Conservation (phyloP, 1,284 basidiomycete species). For the Malassezia brasiliensis region DNA sequence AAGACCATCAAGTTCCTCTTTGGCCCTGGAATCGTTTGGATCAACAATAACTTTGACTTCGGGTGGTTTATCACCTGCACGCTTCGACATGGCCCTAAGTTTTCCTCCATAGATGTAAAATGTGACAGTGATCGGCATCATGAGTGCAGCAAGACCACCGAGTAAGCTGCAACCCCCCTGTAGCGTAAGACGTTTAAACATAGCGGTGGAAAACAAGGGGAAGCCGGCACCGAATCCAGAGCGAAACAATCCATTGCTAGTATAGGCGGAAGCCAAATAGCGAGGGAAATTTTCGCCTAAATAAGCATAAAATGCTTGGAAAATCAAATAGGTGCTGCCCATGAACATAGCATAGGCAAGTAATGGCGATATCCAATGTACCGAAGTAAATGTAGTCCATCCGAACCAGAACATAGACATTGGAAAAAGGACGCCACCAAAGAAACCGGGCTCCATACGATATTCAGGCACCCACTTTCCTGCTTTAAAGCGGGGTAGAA, state of each 20-base stretch:
- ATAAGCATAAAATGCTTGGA: constrained; percentile 11
- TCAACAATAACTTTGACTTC: not conserved
- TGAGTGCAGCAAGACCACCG: constrained; percentile 10
- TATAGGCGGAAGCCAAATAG: constrained; percentile 20
- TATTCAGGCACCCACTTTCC: constrained; percentile 50
- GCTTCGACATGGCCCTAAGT: constrained; percentile 3
- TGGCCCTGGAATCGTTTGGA: not conserved
- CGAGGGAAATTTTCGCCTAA: constrained; percentile 7
- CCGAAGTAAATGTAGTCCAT: constrained; percentile 37
- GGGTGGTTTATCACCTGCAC: not conserved
- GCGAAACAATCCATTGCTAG: constrained; percentile 23
- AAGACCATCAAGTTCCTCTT: not conserved
- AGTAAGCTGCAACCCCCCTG: constrained; percentile 17
- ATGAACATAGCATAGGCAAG: constrained; percentile 35
- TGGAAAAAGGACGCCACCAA: constrained; percentile 62
- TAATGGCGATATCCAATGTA: constrained; percentile 46
- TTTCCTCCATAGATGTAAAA: constrained; percentile 4
- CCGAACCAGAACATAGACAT: constrained; percentile 57
- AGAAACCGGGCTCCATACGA: constrained; percentile 49
- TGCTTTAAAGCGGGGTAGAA: constrained; percentile 10
- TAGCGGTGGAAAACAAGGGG: constrained; percentile 11
- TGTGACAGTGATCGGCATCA: constrained; percentile 10
- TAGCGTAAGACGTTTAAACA: constrained; percentile 7
- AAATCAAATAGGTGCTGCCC: constrained; percentile 5
- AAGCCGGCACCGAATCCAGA: constrained; percentile 21